Percentiles rank a stretch among this genome's conserved stretches.
These are phyloP conservation scores for Cladosporium oxysporum DNA, from an alignment of 2,329 filamentous ascomycete genomes.

Conservation along the genomic window DNA sequence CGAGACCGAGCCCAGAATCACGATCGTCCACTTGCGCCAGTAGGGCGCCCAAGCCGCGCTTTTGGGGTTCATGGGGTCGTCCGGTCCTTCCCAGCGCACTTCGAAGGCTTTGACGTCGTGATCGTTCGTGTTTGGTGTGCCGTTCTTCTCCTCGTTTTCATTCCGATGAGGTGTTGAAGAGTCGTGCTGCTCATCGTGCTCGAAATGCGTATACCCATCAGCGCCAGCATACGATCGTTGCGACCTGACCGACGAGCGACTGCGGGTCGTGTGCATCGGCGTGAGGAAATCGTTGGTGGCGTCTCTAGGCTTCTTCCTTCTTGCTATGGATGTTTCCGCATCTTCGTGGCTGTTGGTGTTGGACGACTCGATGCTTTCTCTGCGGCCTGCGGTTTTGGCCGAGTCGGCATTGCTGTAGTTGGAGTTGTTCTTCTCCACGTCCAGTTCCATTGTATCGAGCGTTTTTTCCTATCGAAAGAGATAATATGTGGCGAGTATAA, in stretches of 20 bases:
- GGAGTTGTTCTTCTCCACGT: background rate
- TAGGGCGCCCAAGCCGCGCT: constrained; percentile 55
- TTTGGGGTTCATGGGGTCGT: constrained; percentile 73
- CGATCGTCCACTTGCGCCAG: constrained; percentile 76
- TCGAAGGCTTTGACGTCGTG: constrained; percentile 54
- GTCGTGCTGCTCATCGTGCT: constrained; percentile 23
- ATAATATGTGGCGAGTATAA: background rate
- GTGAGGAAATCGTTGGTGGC: background rate
- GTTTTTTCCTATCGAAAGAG: background rate
- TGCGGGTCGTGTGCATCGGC: constrained; percentile 25
- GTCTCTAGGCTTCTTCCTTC: background rate
- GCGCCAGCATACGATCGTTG: constrained; percentile 32
- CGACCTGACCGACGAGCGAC: constrained; percentile 32
- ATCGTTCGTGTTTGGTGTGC: background rate
- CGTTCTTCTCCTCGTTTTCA: constrained; percentile 10
- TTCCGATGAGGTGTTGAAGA: background rate
- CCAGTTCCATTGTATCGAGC: background rate
- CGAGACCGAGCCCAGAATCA: constrained; percentile 68
- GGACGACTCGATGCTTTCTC: constrained; percentile 16
- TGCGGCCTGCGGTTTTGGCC: background rate
- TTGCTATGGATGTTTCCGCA: constrained; percentile 16
- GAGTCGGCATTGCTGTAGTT: background rate
- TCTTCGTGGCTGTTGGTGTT: background rate
- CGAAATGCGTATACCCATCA: constrained; percentile 34
- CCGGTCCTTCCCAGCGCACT: constrained; percentile 73